Conservation (phyloP, 345 rosid species). For the Populus ilicifolia region DNA sequence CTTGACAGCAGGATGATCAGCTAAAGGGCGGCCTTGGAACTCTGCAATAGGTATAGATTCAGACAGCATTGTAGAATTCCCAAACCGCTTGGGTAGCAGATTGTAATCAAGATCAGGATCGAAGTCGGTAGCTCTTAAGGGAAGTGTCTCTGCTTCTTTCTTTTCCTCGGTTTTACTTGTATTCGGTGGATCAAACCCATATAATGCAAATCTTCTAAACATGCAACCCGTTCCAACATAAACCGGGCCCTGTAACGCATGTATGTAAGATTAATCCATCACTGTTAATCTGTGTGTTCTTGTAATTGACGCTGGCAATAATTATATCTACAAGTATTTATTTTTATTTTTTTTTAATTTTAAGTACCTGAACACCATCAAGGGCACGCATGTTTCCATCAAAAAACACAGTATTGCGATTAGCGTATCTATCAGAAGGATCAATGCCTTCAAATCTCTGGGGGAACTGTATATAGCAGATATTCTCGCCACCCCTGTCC, state of each 20-base stretch:
- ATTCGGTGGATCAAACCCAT: constrained; percentile 83
- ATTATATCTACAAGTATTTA: background rate
- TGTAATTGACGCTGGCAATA: background rate
- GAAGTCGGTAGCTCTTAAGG: constrained; percentile 62
- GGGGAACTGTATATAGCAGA: constrained; percentile 92
- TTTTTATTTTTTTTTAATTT: background rate
- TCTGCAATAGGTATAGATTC: constrained; percentile 82
- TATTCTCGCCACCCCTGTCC: constrained; percentile 88
- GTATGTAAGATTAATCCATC: background rate
- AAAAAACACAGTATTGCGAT: constrained; percentile 89
- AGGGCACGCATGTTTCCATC: constrained; percentile 97
- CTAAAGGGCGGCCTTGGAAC: constrained; percentile 83
- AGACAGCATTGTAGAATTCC: constrained; percentile 82
- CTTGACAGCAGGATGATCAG: constrained; percentile 83
- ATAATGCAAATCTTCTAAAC: constrained; percentile 91
- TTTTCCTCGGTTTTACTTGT: constrained; percentile 32
- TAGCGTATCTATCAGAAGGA: constrained; percentile 92
- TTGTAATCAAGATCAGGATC: constrained; percentile 79
- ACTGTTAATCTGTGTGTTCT: background rate
- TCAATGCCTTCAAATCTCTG: constrained; percentile 97
- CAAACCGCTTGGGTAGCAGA: constrained; percentile 81
- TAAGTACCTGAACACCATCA: constrained; percentile 77
- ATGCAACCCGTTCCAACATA: constrained; percentile 93
- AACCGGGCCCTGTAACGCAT: constrained; percentile 58
- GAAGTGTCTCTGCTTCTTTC: constrained; percentile 45